These are phyloP conservation scores for Arthrobotrys musiformis DNA, from an alignment of 2,329 filamentous ascomycete genomes.

Conservation along the genomic window DNA sequence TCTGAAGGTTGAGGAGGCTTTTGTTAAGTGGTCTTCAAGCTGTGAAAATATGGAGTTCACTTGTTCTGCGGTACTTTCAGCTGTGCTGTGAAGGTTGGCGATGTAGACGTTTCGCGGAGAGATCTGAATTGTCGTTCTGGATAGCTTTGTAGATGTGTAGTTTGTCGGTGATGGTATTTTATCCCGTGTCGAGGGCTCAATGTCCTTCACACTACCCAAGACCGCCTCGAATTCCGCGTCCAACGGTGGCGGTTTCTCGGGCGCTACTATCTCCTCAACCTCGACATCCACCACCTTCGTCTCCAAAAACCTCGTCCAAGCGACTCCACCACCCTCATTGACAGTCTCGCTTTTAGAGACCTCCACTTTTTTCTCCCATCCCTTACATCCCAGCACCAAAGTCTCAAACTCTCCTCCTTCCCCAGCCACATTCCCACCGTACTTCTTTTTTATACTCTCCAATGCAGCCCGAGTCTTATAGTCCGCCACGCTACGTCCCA, in stretches of 20 bases:
- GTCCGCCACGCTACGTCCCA: conserved; percentile 83
- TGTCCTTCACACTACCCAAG: neutral
- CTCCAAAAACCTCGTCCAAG: conserved; percentile 70
- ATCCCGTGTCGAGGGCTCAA: neutral
- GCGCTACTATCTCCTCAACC: conserved; percentile 56
- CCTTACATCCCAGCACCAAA: conserved; percentile 82
- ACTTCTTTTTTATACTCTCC: conserved; percentile 64
- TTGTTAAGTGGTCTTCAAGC: conserved; percentile 61
- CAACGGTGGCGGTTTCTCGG: conserved; percentile 71
- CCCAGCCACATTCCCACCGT: conserved; percentile 73
- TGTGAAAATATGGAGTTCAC: conserved; percentile 33
- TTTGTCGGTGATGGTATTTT: neutral
- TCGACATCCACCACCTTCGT: conserved; percentile 61
- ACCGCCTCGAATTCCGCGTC: conserved; percentile 70
- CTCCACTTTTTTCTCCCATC: conserved; percentile 72
- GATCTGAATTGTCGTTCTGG: conserved; percentile 10
- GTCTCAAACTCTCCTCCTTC: conserved; percentile 98
- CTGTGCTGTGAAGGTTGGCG: conserved; percentile 22
- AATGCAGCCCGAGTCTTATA: conserved; percentile 65
- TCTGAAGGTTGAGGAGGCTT: conserved; percentile 53
- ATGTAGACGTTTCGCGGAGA: conserved; percentile 34
- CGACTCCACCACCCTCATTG: conserved; percentile 72
- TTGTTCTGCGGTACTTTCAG: conserved; percentile 6
- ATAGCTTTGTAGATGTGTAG: neutral
- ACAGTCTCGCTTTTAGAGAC: conserved; percentile 68